These are phyloP conservation scores for Collybia sp. DNA, from an alignment of 768 basidiomycete genomes.

Conservation along the genomic window DNA sequence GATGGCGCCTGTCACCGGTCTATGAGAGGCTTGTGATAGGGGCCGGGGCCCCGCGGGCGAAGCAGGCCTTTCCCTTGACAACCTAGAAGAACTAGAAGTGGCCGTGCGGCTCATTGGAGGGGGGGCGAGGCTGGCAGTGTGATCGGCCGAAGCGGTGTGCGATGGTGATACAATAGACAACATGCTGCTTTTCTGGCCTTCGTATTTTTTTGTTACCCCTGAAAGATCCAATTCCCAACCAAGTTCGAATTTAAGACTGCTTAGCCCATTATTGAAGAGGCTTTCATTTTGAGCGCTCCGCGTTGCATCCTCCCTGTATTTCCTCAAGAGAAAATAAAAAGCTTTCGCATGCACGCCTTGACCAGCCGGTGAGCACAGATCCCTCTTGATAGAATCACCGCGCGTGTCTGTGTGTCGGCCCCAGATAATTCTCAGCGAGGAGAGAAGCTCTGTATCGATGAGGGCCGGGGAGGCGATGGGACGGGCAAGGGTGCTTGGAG, in stretches of 20 bases:
- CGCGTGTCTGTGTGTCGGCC: slow-evolving; percentile 60
- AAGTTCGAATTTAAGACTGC: slow-evolving; percentile 28
- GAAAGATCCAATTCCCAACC: slow-evolving; percentile 33
- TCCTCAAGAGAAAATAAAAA: slow-evolving; percentile 80
- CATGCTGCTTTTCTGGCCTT: slow-evolving; percentile 14
- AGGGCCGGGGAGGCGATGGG: slow-evolving; percentile 64
- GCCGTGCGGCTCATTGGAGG: slow-evolving; percentile 15
- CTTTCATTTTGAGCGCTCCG: slow-evolving; percentile 27
- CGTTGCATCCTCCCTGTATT: slow-evolving; percentile 60
- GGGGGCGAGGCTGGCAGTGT: slow-evolving; percentile 9
- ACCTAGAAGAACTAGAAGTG: slow-evolving; percentile 6
- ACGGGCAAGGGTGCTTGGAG: slow-evolving; percentile 61
- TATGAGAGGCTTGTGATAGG: slow-evolving; percentile 14
- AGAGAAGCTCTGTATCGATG: slow-evolving; percentile 74
- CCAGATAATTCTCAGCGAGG: slow-evolving; percentile 82
- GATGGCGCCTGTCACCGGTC: background rate
- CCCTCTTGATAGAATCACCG: slow-evolving; percentile 51
- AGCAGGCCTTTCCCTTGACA: slow-evolving; percentile 36
- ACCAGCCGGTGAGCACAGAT: slow-evolving; percentile 67
- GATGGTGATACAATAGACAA: slow-evolving; percentile 13
- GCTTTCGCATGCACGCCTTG: slow-evolving; percentile 78
- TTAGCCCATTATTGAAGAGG: slow-evolving; percentile 12
- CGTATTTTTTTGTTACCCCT: slow-evolving; percentile 23
- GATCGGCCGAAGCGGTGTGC: background rate
- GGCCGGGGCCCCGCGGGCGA: slow-evolving; percentile 51